phyloP scores from a whole-genome alignment of 2,329 filamentous ascomycete genomes.

The Alternaria rosae region DNA sequence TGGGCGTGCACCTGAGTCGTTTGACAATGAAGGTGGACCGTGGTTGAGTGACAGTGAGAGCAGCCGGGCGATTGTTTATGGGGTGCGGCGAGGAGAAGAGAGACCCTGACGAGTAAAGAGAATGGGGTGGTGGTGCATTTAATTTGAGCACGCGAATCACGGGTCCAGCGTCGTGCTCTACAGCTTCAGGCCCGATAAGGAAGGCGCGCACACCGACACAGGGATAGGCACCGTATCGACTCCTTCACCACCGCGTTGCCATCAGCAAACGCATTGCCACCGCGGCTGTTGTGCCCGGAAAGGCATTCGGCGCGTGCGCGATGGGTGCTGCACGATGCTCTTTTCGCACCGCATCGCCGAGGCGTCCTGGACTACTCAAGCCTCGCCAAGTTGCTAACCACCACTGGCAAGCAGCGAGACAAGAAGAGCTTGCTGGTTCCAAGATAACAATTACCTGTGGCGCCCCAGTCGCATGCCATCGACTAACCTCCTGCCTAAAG shows the following conservation, averaged over 20 bases:
- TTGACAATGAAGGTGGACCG: background rate
- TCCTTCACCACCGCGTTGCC: conserved; percentile 7
- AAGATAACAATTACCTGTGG: conserved; percentile 21
- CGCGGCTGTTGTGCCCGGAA: conserved; percentile 22
- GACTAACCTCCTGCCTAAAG: conserved; percentile 19
- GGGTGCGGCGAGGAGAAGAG: conserved; percentile 23
- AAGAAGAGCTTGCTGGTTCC: conserved; percentile 20
- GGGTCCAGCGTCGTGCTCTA: conserved; percentile 13
- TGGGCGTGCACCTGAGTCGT: conserved; percentile 19
- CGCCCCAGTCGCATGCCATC: conserved; percentile 11
- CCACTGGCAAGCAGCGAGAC: conserved; percentile 17
- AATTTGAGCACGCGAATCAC: conserved; percentile 15
- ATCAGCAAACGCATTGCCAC: conserved; percentile 28
- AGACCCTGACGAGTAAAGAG: conserved; percentile 16
- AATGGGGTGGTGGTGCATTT: conserved; percentile 16
- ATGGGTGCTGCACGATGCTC: conserved; percentile 16
- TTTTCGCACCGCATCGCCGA: conserved; percentile 22
- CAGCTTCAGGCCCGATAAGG: conserved; percentile 15
- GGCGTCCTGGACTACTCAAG: conserved; percentile 12
- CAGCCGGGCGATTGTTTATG: conserved; percentile 10
- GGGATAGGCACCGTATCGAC: conserved; percentile 10
- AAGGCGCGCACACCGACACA: conserved; percentile 17
- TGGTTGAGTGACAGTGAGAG: conserved; percentile 7
- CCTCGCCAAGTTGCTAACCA: conserved; percentile 23
- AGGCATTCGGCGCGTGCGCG: conserved; percentile 7